These are phyloP conservation scores for Thermochaetoides thermophila DNA, from an alignment of 495 filamentous ascomycete species.

Conservation along the genomic window DNA sequence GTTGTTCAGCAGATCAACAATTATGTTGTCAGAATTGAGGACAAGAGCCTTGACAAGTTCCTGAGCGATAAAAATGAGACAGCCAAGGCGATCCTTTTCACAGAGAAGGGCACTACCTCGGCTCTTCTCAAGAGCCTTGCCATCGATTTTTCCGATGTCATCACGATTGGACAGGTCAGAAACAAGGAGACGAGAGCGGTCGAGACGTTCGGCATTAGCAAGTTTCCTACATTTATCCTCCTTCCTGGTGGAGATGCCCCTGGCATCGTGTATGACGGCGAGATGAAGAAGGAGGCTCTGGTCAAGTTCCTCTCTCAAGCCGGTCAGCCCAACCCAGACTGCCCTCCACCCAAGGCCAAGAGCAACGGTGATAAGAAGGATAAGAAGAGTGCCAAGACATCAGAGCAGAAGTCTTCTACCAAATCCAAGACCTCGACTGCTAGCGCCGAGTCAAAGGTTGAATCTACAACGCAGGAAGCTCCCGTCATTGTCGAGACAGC, in stretches of 20 bases:
- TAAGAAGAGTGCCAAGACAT: constrained; percentile 17
- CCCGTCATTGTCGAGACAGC: constrained; percentile 37
- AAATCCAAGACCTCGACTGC: constrained; percentile 30
- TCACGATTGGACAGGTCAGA: constrained; percentile 72
- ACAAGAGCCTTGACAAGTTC: constrained; percentile 68
- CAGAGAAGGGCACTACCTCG: constrained; percentile 79
- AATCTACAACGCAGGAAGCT: constrained; percentile 21
- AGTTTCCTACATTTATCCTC: constrained; percentile 70
- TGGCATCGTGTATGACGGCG: constrained; percentile 60
- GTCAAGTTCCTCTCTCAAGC: constrained; percentile 71
- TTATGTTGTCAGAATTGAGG: constrained; percentile 74
- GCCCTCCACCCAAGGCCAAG: constrained; percentile 31
- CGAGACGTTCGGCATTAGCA: constrained; percentile 56
- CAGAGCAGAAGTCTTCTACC: constrained; percentile 11
- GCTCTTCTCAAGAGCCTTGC: constrained; percentile 71
- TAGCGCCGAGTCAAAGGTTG: constrained; percentile 26
- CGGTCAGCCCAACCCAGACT: constrained; percentile 57
- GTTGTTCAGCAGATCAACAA: constrained; percentile 82
- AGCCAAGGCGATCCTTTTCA: constrained; percentile 85
- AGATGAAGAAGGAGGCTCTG: constrained; percentile 74
- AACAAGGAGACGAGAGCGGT: constrained; percentile 64
- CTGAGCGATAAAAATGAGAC: constrained; percentile 54
- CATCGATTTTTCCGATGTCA: constrained; percentile 75
- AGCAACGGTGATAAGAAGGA: constrained; percentile 35
- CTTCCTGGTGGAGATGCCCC: constrained; percentile 60